Percentiles rank a stretch among this genome's conserved stretches.
Conservation (phyloP, 2,329 filamentous ascomycete species). For the Aspergillus fischeri region DNA sequence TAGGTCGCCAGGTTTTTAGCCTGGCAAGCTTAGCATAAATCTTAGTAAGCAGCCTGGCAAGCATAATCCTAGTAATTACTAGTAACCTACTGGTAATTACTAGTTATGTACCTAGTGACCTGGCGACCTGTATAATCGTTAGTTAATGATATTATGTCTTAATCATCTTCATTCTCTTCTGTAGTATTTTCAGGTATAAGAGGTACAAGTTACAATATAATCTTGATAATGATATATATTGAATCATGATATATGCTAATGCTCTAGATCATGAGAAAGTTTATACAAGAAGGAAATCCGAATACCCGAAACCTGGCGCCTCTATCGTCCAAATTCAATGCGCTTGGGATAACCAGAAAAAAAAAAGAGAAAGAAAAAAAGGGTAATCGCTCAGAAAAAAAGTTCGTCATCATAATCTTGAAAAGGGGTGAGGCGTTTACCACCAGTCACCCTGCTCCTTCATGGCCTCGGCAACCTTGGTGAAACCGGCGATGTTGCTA, state of each 20-base stretch:
- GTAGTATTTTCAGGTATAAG: too few species aligned
- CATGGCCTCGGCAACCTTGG: conserved; percentile 94
- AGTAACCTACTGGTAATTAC: too few species aligned
- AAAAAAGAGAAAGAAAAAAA: conserved; percentile 15
- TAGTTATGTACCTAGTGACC: too few species aligned
- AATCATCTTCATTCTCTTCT: too few species aligned
- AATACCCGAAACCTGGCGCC: conserved; percentile 25
- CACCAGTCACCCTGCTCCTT: conserved; percentile 96
- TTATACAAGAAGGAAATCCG: not conserved
- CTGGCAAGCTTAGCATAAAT: too few species aligned
- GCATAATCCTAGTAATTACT: too few species aligned
- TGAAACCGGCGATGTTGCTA: conserved; percentile 95
- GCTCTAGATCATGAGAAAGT: not conserved
- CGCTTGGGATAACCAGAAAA: conserved; percentile 11
- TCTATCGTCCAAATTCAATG: conserved; percentile 23
- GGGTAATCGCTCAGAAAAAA: not conserved
- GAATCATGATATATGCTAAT: conserved; percentile 6
- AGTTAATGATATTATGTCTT: too few species aligned
- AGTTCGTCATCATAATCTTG: conserved; percentile 14
- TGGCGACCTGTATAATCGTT: too few species aligned
- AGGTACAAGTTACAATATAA: too few species aligned
- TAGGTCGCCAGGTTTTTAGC: too few species aligned
- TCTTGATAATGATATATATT: not conserved
- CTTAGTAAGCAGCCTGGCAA: too few species aligned
- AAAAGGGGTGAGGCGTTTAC: conserved; percentile 28